Evolutionary conservation across 2,329 filamentous ascomycete species (phyloP), one percentile per base, ranked within the genome.

Genomic region (Xylariaceae sp.): DNA sequence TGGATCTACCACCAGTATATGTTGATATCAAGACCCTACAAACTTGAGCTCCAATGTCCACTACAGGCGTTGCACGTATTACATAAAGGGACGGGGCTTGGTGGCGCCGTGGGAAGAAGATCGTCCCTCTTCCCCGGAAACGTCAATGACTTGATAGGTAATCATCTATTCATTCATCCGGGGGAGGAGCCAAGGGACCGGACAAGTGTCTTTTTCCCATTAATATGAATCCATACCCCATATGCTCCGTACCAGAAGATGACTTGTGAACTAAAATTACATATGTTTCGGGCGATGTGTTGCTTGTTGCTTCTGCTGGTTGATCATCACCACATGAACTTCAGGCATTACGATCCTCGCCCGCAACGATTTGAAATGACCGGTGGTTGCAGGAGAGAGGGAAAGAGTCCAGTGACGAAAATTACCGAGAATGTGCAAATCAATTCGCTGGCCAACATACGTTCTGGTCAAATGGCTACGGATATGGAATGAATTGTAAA

Each of bases 341-440:
- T 50, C 40, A 48, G 52, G 44, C 48, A 60, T 62, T 50, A 52
- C 58, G 57, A 58, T 58, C 57, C 57, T 58, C 49, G 49, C 41
- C 43, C 57, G 57, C 59, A 57, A 40, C 56, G 53, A 57, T 57
- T 59, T 37, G 41, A 44, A 37, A 3, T 12, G 14, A 16, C 45
- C 6, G 2, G 18, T 21, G 50, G 57, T 58, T 54, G 58, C 54
- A 50, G 43, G 54, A 53, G 32, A 14, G 9, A 37, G 32, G 3
- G 9, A 12, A 3, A 10, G 5, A 7, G 32, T 12, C 6, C 14
- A 10, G 50, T 49, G 44, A 56, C 54, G 45, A 44, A 45, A 21
- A 44, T 37, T 44, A 50, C 48, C 52, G 48, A 20, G 47, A 20
- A 54, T 49, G 44, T 52, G 41, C 48, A 47, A 26, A 45, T 26